Percentiles rank a stretch among this genome's conserved stretches.
Evolutionary conservation across 495 filamentous ascomycete species (phyloP).

Genomic region (Aspergillus leporis): DNA sequence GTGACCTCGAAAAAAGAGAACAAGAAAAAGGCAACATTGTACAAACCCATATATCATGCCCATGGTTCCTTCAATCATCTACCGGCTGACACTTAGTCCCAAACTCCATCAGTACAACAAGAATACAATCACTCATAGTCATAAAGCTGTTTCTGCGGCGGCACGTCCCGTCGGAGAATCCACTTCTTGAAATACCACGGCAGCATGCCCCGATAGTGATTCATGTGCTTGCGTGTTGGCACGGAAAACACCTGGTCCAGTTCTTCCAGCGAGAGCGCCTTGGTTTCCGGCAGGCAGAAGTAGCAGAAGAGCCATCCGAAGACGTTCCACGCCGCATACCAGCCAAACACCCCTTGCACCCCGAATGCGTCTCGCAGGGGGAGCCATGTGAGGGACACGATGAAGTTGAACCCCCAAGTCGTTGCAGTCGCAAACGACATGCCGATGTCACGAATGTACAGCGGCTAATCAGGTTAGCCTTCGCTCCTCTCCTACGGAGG

Average conservation of each 20-base stretch:
- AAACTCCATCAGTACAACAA: neutral
- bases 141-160: constrained; percentile 24
- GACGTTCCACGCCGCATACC: constrained; percentile 54
- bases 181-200: constrained; percentile 52
- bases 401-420: constrained; percentile 58
- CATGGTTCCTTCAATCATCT: no score
- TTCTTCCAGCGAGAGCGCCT: constrained; percentile 45
- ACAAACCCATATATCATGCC: no score
- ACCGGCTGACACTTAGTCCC: no score
- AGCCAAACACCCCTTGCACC: constrained; percentile 61
- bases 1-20: no score
- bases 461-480: constrained; percentile 48
- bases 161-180: constrained; percentile 28
- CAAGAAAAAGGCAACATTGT: no score
- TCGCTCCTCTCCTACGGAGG: neutral
- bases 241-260: constrained; percentile 47
- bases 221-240: constrained; percentile 40
- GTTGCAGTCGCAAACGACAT: constrained; percentile 57
- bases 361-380: constrained; percentile 52
- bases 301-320: constrained; percentile 38
- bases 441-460: constrained; percentile 70
- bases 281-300: constrained; percentile 48
- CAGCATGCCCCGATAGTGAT: constrained; percentile 39
- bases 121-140: constrained; percentile 19
- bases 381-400: constrained; percentile 69